Evolutionary conservation across 352 stramenopile species (phyloP), one percentile per base, ranked within the genome.

Genomic region (Phytopythium kandeliae): DNA sequence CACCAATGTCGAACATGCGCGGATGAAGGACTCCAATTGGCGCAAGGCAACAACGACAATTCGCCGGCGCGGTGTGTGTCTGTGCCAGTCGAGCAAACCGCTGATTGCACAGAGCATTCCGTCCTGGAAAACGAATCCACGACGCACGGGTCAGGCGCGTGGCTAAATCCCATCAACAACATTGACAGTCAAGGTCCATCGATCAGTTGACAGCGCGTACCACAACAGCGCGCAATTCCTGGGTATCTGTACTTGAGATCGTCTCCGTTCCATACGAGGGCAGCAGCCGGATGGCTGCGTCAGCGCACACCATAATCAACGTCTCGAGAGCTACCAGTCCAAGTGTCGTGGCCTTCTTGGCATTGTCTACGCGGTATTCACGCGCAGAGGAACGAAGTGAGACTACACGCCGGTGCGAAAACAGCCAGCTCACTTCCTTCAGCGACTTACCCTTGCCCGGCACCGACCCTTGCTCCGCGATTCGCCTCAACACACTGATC

Each of bases 321-420:
- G 79, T 57, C 61, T 90, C 79, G 26, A 88, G 57, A 1, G 69
- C 74, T 6, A 71, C 63, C 5, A 75, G 45, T 0, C 68, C 76
- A 35, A 88, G 67, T 24, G 79, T 80, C 7, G 76, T 85, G 9
- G 59, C 51, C 51, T 83, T 85, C 22, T 33, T 52, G 2, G 4
- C 17, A 19, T 28, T 24, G 22, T 43, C 30, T 48, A 10, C 25
- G 24, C 21, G 34, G 10, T 12, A 4, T 16, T 11, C 19, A 42
- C 15, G 19, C 11, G 17, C 13, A 37, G 9, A 4, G 26, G n/a
- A n/a, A 25, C 16, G 16, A 3, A 13, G n/a, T 51, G 30, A 51
- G 28, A 41, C 2, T 19, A 33, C 1, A 21, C 1, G 24, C 16
- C 12, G 4, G 21, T 30, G 34, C 19, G 17, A 17, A 13, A 15